Evolutionary conservation across 148 eudicot species (phyloP), one percentile per base, ranked within the genome.

Genomic region (Rhododendron williamsianum): DNA sequence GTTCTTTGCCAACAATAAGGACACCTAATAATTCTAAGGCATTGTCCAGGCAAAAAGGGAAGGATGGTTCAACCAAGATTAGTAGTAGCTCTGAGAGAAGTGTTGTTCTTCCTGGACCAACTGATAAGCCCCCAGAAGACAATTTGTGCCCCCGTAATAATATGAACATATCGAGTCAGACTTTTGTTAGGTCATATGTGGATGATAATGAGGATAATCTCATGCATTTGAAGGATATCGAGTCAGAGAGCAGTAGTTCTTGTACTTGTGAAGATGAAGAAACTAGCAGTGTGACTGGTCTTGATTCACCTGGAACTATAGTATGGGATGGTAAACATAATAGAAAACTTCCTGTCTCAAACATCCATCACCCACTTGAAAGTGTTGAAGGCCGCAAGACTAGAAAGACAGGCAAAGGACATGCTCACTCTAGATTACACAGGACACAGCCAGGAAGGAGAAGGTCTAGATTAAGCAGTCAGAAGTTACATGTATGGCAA

Each of bases 341-440:
- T 86, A 92, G 94, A 83, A 93, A 89, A 82, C 23, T 86, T 54
- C 87, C 91, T 51, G 88, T 92, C 52, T 87, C 94, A 71, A 95
- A 87, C 87, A 95, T 97, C 81, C 98, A 90, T 83, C 99, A 97
- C 91, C 99, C 99, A 23, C 93, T 97, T 74, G 99, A 97, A 92
- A 91, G 92, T 86, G 87, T 87, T 65, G 94, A 90, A 51, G 90
- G 93, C 60, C 93, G 88, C 77, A 93, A 86, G 87, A 87, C 86
- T 43, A 92, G 89, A 91, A 94, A 90, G 85, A 73, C 86, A 71
- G 88, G 85, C 77, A 95, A 86, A 89, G 90, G 90, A 76, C 87
- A 81, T 76, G 82, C 51, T 81, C 89, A 85, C 30, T 63, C 88
- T 82, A 91, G 91, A 87, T 85, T 87, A 83, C 88, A 80, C 80